These are phyloP conservation scores for Beauveria australis DNA, from an alignment of 2,329 filamentous ascomycete species.

Conservation along the genomic window DNA sequence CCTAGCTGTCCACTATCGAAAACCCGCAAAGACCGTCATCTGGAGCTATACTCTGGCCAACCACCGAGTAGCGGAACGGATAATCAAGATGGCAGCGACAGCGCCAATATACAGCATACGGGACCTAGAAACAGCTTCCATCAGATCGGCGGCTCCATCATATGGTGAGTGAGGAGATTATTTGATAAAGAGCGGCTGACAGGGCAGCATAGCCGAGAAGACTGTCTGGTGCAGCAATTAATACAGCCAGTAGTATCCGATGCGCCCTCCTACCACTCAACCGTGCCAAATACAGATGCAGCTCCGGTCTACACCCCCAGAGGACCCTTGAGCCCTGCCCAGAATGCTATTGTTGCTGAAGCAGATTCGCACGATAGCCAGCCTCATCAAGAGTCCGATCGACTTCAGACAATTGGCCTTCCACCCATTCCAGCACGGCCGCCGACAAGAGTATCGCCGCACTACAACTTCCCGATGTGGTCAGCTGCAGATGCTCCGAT, in stretches of 20 bases:
- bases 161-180: constrained; percentile 43
- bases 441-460: constrained; percentile 41
- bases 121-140: constrained; percentile 60
- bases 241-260: constrained; percentile 44
- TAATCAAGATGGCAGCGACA: constrained; percentile 15
- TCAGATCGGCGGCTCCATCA: constrained; percentile 59
- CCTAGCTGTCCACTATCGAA: background rate
- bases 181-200: background rate
- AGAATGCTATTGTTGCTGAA: constrained; percentile 13
- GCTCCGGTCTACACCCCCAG: constrained; percentile 44
- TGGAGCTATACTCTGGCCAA: background rate
- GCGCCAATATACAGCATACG: constrained; percentile 33
- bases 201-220: background rate
- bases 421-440: constrained; percentile 40
- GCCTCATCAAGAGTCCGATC: constrained; percentile 13
- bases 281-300: constrained; percentile 36
- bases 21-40: background rate
- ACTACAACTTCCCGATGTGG: constrained; percentile 53
- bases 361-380: constrained; percentile 17
- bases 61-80: background rate
- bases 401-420: constrained; percentile 30
- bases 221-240: background rate
- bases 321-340: constrained; percentile 4
- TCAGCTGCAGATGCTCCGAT: constrained; percentile 46
- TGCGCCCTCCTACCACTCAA: constrained; percentile 56